Base-by-base conservation (phyloP, 2,329 filamentous ascomycete species). In the Lachnellula arida region DNA sequence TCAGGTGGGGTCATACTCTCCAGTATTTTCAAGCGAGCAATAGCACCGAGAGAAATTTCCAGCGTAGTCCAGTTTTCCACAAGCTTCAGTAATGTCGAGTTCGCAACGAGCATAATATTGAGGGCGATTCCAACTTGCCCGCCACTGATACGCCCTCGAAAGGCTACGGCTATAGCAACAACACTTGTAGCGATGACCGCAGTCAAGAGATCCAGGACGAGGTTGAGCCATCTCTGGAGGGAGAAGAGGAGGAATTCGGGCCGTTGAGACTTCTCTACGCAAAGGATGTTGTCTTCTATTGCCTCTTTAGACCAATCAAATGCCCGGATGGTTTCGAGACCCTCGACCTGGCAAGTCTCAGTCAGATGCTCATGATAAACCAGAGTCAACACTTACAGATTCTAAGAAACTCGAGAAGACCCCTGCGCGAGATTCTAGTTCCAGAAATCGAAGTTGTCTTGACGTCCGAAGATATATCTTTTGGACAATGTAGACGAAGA, bases 361-460 rank as follows among this genome's bases (percentile, higher is more conserved):
- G 12, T 34, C 0, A 17, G 7, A 14, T 14, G 2, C 12, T 28
- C 25, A 44, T 37, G 6, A n/a, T 12, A 28, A 50, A 12, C 12
- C 19, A 3, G 35, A 22, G 19, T 22, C 7, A 40, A n/a, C 14
- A 49, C 58, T 17, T 19, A 70, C 69, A 0, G 74, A 72, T 60
- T 78, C 75, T 4, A 77, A 54, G 17, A 77, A 72, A 46, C 63
- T 70, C 0, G 70, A 71, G 43, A 51, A 60, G 0, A 85, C 70
- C 0, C 81, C 81, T 0, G 78, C 78, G 60, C 86, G 85, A 1
- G 79, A 76, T 65, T 87, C 84, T 1, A 87, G 74, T 46, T 86
- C 83, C 11, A 87, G 67, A 19, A 84, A 74, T 49, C 83, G 75
- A 7, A 87, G 66, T 65, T 86, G 83, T 0, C 82, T 72, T 0